Evolutionary conservation across 1,139 yeast species (phyloP).

Genomic region (Geotrichum citri-aurantii): DNA sequence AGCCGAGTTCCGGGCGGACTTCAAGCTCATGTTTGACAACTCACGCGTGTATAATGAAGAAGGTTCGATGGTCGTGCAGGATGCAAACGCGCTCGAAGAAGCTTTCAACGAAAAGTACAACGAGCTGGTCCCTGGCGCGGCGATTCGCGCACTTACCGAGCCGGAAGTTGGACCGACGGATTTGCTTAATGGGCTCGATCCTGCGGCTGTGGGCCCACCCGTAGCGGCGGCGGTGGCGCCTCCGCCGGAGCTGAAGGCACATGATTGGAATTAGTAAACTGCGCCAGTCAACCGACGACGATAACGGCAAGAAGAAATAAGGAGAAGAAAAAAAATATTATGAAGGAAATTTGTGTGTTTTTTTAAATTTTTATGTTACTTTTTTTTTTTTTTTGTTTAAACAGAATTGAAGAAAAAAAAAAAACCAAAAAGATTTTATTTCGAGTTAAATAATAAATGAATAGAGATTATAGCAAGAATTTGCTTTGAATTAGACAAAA

Average conservation of each 20-base stretch:
- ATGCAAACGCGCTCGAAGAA: slow-evolving; percentile 62
- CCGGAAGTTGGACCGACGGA: slow-evolving; percentile 1
- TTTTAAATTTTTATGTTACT: no score
- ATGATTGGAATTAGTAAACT: background rate
- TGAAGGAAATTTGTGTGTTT: no score
- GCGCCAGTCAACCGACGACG: background rate
- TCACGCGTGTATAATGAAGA: slow-evolving; percentile 87
- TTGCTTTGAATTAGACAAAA: no score
- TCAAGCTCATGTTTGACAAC: slow-evolving; percentile 72
- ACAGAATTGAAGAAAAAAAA: no score
- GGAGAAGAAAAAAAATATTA: no score
- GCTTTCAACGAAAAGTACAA: slow-evolving; percentile 22
- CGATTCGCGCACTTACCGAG: slow-evolving; percentile 12
- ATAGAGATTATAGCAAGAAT: no score
- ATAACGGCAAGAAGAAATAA: background rate
- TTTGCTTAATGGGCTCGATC: background rate
- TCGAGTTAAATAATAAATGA: no score
- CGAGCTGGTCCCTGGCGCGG: slow-evolving; percentile 18
- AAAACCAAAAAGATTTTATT: background rate
- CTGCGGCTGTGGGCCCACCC: background rate
- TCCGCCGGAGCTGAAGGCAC: background rate
- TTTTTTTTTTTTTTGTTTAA: no score
- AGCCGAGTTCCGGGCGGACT: slow-evolving; percentile 62
- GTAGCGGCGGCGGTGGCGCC: background rate
- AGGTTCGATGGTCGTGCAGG: slow-evolving; percentile 75